Evolutionary conservation across 805 yeast genomes (phyloP), one percentile per base, ranked within the genome.

Genomic region (Kazachstania taianensis): DNA sequence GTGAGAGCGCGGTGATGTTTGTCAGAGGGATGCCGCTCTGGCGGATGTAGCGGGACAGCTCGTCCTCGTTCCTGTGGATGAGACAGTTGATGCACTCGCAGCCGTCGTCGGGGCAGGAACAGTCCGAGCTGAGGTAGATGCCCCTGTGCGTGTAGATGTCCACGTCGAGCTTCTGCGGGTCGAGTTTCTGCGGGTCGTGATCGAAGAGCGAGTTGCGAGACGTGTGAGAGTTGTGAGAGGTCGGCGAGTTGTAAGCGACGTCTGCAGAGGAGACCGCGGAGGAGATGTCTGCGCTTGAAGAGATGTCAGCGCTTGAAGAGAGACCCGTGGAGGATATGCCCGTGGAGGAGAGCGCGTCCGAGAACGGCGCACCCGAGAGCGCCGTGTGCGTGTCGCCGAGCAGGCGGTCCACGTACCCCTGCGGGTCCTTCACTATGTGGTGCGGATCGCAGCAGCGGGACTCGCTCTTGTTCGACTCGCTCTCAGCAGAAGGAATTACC

Each of bases 61-160:
- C 63, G 6, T 48, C 54, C 30, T 58, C 63, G 36, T 54, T 49
- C 39, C 63, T 50, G 37, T 58, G 63, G 6, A 58, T 46, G 14
- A 58, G 33, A 39, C 63, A 58, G 28, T 57, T 57, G 10, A 51
- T 44, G 38, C 63, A 58, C 24, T 33, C 46, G 40, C 63, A 58
- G 19, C 46, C 42, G 20, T 44, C 53, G 34, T 52, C 61, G 4
- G 42, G 43, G 42, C 63, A 58, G 7, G 57, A 49, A 38, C 63
- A 58, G 17, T 52, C 46, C 1, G 62, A 48, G 32, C 61, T 57
- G 25, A 58, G 34, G 26, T 42, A 56, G 3, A 57, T 39, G 13
- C 61, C 59, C 32, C 53, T 49, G 28, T 53, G 61, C 2, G 61
- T 56, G 14, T 57, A 44, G 3, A 57, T 44, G 34, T 58, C 62